A percentile compares a stretch with the other conserved stretches of the same genome.
These are phyloP conservation scores for Paraconiothyrium brasiliense DNA, from an alignment of 2,329 filamentous ascomycete genomes.

Conservation along the genomic window DNA sequence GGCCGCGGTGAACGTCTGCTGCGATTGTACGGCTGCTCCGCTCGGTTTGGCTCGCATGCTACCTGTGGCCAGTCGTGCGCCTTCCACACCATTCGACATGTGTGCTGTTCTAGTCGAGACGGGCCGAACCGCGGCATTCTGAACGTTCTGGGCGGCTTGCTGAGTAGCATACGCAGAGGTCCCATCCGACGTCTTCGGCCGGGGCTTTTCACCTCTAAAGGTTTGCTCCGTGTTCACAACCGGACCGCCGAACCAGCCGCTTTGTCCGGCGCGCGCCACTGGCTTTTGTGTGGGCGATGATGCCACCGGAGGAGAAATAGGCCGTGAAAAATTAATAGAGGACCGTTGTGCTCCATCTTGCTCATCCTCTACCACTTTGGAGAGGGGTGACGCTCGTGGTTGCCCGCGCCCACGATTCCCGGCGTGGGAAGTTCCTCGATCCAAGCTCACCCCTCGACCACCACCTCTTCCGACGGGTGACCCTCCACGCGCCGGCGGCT, in stretches of 20 bases:
- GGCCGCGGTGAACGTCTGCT: slow-evolving; percentile 16
- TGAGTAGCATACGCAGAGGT: slow-evolving; percentile 35
- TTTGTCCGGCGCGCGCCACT: slow-evolving; percentile 25
- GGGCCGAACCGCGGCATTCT: slow-evolving; percentile 49
- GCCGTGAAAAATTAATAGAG: slow-evolving; percentile 64
- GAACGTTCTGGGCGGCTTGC: slow-evolving; percentile 48
- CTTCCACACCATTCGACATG: slow-evolving; percentile 45
- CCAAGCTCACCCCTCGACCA: slow-evolving; percentile 52
- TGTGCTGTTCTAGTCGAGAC: slow-evolving; percentile 55
- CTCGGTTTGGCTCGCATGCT: slow-evolving; percentile 61
- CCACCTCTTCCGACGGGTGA: slow-evolving; percentile 53
- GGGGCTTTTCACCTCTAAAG: slow-evolving; percentile 39
- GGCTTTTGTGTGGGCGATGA: slow-evolving; percentile 23
- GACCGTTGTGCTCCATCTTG: slow-evolving; percentile 54
- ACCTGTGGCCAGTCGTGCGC: slow-evolving; percentile 58
- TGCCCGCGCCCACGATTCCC: slow-evolving; percentile 35
- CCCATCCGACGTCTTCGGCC: slow-evolving; percentile 40
- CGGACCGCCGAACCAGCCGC: slow-evolving; percentile 53
- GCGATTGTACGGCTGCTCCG: slow-evolving; percentile 56
- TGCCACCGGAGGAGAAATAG: slow-evolving; percentile 58
- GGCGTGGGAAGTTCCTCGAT: slow-evolving; percentile 41
- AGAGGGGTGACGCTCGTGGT: slow-evolving; percentile 44
- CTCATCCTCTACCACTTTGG: slow-evolving; percentile 56
- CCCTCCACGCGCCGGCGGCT: slow-evolving; percentile 58
- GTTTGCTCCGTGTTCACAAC: slow-evolving; percentile 43